Evolutionary conservation across 2,329 filamentous ascomycete genomes (phyloP), one percentile per base, ranked within the genome.

Genomic region (Lachnellula suecica): DNA sequence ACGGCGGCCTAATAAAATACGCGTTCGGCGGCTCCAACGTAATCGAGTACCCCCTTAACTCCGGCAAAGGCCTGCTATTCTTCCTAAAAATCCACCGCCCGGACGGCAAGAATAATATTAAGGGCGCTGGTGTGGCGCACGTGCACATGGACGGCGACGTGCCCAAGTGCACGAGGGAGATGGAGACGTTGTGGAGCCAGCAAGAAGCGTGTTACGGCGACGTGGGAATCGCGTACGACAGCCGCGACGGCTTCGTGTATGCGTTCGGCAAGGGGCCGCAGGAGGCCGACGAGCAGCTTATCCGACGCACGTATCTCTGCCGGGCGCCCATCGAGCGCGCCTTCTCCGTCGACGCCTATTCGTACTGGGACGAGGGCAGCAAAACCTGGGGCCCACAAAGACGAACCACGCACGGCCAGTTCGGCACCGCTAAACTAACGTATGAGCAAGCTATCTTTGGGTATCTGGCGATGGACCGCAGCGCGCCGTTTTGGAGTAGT

Each of bases 81-180:
- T 51, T 51, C 31, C 42, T 51, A 7, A 51, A 51, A 17, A 51
- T 51, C 42, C 22, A 51, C 17, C 48, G 48, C 4, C 48, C 48
- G 19, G 15, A 27, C 4, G 42, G 48, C 5, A 51, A 45, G 10
- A 40, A 51, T 22, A 19, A 38, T 35, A 45, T 51, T 24, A 41
- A 51, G 24, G 48, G 41, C 13, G 48, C 48, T 17, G 42, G 48
- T n/a, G 42, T 51, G 1, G 48, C 48, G 2, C n/a, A 25, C 8
- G 42, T 51, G 4, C 19, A 11, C n/a, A 46, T 51, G 48, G 20
- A 51, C 29, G 48, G 48, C 17, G n/a, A 51, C 24, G 23, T 41
- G 6, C 42, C 48, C 0, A 51, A 31, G 17, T 51, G 48, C 20
- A 29, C 15, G 20, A 41, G 48, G 3, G 35, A 44, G 2, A 46